phyloP scores from a whole-genome alignment of 1,284 basidiomycete species.

The Irpex sp. region DNA sequence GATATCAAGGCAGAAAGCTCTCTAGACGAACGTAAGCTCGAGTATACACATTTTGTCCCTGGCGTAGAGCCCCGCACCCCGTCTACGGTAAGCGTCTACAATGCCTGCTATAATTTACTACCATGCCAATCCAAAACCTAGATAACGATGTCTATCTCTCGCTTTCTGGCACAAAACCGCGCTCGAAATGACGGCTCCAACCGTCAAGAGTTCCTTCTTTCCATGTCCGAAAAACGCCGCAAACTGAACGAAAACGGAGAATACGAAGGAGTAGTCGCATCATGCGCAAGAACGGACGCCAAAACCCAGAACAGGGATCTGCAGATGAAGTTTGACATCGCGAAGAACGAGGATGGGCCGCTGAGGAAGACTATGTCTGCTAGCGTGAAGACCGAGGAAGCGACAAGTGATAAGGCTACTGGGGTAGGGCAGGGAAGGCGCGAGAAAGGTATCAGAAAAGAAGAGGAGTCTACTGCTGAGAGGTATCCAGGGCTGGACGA shows the following conservation, averaged over 20 bases:
- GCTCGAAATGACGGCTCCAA: slow-evolving; percentile 72
- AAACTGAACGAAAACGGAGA: slow-evolving; percentile 31
- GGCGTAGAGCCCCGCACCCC: slow-evolving; percentile 46
- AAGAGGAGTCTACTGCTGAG: slow-evolving; percentile 33
- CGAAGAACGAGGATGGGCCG: slow-evolving; percentile 75
- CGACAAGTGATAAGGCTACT: slow-evolving; percentile 16
- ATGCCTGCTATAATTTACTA: background rate
- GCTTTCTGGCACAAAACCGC: slow-evolving; percentile 64
- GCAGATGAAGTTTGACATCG: slow-evolving; percentile 82
- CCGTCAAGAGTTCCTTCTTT: slow-evolving; percentile 64
- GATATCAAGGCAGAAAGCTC: slow-evolving; percentile 18
- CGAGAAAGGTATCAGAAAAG: slow-evolving; percentile 11
- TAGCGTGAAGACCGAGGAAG: slow-evolving; percentile 2
- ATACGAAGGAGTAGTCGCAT: slow-evolving; percentile 23
- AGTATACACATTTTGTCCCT: slow-evolving; percentile 47
- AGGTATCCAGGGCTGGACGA: slow-evolving; percentile 59
- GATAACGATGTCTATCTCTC: slow-evolving; percentile 68
- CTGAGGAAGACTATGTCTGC: slow-evolving; percentile 52
- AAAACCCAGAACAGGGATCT: slow-evolving; percentile 64
- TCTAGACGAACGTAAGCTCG: slow-evolving; percentile 63
- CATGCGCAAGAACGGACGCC: slow-evolving; percentile 72
- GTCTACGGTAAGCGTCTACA: slow-evolving; percentile 45
- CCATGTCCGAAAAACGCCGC: slow-evolving; percentile 50
- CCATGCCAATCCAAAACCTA: slow-evolving; percentile 22
- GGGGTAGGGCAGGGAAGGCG: slow-evolving; percentile 20